Evolutionary conservation across 2,329 filamentous ascomycete genomes (phyloP).

Genomic region (Akanthomyces lecanii): DNA sequence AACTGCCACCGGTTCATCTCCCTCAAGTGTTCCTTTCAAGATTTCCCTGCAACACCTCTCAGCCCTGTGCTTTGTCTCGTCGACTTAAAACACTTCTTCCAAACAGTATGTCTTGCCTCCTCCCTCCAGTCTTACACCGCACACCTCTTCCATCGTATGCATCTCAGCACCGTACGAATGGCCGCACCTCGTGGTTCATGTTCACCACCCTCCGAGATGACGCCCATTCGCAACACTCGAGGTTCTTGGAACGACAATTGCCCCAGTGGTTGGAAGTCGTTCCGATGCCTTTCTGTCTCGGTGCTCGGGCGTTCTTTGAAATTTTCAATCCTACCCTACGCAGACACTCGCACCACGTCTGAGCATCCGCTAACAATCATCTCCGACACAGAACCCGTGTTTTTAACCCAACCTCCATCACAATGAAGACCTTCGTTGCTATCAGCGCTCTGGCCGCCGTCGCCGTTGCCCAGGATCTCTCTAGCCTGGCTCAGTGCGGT

Average conservation of each 20-base stretch:
- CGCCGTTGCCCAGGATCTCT: constrained; percentile 38
- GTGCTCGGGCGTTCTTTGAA: no score
- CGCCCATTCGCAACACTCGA: background rate
- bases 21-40: constrained; percentile 7
- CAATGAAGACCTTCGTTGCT: constrained; percentile 49
- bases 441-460: constrained; percentile 39
- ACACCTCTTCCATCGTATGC: background rate
- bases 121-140: background rate
- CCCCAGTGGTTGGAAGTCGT: no score
- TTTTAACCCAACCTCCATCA: constrained; percentile 27
- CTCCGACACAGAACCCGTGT: constrained; percentile 17
- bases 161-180: background rate
- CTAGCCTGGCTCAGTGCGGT: constrained; percentile 46
- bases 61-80: constrained; percentile 16
- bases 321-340: background rate
- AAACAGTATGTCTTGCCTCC: constrained; percentile 5
- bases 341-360: background rate
- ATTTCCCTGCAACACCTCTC: constrained; percentile 5
- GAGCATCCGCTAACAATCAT: constrained; percentile 21
- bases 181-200: background rate
- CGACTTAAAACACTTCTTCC: background rate
- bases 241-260: background rate
- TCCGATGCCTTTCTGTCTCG: background rate
- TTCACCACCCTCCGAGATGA: background rate
- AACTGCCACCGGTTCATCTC: constrained; percentile 8